Conservation (phyloP, 768 basidiomycete species). For the Trametes elegans region DNA sequence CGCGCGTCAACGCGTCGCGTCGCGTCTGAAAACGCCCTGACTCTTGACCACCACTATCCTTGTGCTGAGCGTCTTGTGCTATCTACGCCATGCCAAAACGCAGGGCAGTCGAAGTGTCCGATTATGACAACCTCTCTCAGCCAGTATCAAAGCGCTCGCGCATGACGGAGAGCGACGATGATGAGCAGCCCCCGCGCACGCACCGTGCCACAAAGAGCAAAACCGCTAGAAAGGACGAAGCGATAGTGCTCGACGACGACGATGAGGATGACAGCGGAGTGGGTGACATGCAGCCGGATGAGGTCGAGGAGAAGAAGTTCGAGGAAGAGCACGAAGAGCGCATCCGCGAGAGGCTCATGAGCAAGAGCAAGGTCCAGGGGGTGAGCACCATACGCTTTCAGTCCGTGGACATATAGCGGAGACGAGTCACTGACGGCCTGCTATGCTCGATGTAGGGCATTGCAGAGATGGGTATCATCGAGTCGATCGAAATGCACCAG, state of each 20-base stretch:
- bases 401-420: neutral
- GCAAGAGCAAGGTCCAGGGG: constrained; percentile 42
- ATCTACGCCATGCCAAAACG: constrained; percentile 51
- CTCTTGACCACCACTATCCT: constrained; percentile 3
- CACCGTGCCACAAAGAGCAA: constrained; percentile 25
- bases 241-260: constrained; percentile 32
- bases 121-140: constrained; percentile 36
- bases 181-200: constrained; percentile 15
- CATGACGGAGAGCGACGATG: constrained; percentile 39
- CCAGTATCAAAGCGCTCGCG: constrained; percentile 45
- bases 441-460: constrained; percentile 49
- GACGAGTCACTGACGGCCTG: neutral
- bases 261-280: constrained; percentile 35
- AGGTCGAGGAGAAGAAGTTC: constrained; percentile 63
- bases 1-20: constrained; percentile 19
- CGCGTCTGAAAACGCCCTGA: neutral
- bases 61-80: neutral
- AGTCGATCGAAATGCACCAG: constrained; percentile 80
- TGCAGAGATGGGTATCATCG: constrained; percentile 87
- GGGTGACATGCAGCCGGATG: constrained; percentile 29
- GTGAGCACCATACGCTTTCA: constrained; percentile 33
- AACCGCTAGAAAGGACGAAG: constrained; percentile 28
- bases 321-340: constrained; percentile 59
- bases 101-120: constrained; percentile 41
- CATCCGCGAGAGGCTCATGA: constrained; percentile 54